phyloP scores from a whole-genome alignment of 139 green algal species.

The Chlamydomonas applanata region DNA sequence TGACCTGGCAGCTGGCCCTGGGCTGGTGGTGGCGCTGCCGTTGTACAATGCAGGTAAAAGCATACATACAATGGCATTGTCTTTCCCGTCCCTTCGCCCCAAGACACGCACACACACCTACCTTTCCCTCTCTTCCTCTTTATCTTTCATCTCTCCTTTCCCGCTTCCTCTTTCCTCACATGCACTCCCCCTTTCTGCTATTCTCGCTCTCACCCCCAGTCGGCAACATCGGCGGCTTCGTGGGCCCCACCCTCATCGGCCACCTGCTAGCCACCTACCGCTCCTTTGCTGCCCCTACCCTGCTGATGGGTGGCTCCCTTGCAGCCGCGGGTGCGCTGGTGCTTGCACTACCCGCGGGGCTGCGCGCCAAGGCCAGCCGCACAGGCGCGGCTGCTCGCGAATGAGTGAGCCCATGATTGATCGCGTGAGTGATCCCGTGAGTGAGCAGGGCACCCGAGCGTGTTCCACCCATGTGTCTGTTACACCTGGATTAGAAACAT shows the following conservation, averaged over 20 bases:
- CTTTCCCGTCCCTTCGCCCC: neutral
- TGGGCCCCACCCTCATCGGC: slow-evolving; percentile 19
- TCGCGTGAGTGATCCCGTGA: too few species aligned
- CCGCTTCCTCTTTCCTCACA: neutral
- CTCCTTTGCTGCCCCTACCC: slow-evolving; percentile 9
- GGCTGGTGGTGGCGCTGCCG: slow-evolving; percentile 28
- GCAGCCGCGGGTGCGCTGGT: slow-evolving; percentile 7
- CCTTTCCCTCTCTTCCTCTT: neutral
- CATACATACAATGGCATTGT: neutral
- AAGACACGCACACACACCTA: neutral
- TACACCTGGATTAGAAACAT: too few species aligned
- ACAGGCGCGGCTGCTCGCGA: neutral
- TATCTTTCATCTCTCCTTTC: too few species aligned
- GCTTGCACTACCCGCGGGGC: neutral
- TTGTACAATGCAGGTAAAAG: slow-evolving; percentile 29
- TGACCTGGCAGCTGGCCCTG: slow-evolving; percentile 27
- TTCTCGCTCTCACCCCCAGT: too few species aligned
- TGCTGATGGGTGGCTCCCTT: slow-evolving; percentile 8
- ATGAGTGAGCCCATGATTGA: neutral
- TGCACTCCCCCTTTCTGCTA: too few species aligned
- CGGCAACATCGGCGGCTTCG: slow-evolving; percentile 21
- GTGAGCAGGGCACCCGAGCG: too few species aligned
- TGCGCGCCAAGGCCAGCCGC: slow-evolving; percentile 2
- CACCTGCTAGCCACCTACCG: slow-evolving; percentile 2
- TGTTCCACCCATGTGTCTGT: too few species aligned